A percentile compares a stretch with the other conserved stretches of the same genome.
Evolutionary conservation across 805 yeast species (phyloP).

Genomic region (Candida parachauliodes): DNA sequence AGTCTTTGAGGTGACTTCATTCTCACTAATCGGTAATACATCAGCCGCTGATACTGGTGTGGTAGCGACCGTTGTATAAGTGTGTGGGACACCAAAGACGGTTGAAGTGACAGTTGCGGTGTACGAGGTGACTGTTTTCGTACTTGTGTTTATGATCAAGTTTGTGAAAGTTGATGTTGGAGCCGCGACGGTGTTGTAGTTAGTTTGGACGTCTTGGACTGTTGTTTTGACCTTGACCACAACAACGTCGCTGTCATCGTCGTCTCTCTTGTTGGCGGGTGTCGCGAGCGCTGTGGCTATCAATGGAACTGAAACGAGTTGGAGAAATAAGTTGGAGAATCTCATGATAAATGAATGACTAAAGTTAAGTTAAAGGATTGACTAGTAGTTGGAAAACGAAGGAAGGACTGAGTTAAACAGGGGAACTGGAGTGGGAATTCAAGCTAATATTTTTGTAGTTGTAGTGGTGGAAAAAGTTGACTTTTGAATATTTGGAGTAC

Average conservation of each 20-base stretch:
- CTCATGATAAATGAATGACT: slow-evolving; percentile 22
- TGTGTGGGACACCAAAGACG: slow-evolving; percentile 34
- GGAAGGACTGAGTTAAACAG: slow-evolving; percentile 14
- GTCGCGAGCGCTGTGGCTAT: slow-evolving; percentile 18
- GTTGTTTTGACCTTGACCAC: slow-evolving; percentile 33
- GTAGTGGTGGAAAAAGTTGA: too few species aligned
- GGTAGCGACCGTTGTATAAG: slow-evolving; percentile 33
- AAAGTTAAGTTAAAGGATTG: slow-evolving; percentile 12
- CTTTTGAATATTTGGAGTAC: too few species aligned
- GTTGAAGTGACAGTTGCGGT: slow-evolving; percentile 44
- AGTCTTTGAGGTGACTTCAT: slow-evolving; percentile 1
- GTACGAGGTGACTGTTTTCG: slow-evolving; percentile 36
- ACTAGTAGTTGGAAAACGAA: slow-evolving; percentile 15
- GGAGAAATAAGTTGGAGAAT: slow-evolving; percentile 20
- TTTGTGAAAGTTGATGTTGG: slow-evolving; percentile 27
- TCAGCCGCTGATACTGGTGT: slow-evolving; percentile 24
- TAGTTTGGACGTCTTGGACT: slow-evolving; percentile 32
- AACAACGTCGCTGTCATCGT: slow-evolving; percentile 19
- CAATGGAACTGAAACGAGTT: slow-evolving; percentile 18
- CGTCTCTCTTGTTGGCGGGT: slow-evolving; percentile 18
- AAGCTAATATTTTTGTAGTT: too few species aligned
- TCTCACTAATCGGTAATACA: slow-evolving; percentile 9
- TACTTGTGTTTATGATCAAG: slow-evolving; percentile 25
- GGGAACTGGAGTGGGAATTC: too few species aligned
- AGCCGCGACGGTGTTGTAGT: slow-evolving; percentile 29